Evolutionary conservation across 2,329 filamentous ascomycete genomes (phyloP).

Genomic region (Leptoxyphium fumago): DNA sequence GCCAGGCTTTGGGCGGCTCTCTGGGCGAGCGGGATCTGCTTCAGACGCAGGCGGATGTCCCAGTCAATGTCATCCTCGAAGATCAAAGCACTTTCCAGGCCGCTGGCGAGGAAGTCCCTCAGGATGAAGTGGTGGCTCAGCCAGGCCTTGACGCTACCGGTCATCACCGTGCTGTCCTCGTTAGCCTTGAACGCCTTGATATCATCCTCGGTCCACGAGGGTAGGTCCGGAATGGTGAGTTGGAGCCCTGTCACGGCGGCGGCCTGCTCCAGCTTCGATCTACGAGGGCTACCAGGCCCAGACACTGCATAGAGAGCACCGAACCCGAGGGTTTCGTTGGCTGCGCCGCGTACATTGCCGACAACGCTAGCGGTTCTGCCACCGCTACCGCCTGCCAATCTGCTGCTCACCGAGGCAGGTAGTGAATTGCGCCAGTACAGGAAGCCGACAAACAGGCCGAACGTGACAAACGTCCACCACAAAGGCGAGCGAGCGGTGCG

Average conservation of each 20-base stretch:
- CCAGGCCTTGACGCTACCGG: conserved; percentile 25
- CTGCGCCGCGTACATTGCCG: neutral
- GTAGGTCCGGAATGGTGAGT: conserved; percentile 22
- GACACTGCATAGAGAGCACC: conserved; percentile 25
- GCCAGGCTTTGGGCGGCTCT: conserved; percentile 14
- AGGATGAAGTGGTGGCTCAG: conserved; percentile 21
- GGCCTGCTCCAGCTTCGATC: conserved; percentile 20
- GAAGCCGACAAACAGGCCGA: neutral
- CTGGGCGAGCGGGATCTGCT: conserved; percentile 21
- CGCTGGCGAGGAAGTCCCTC: conserved; percentile 25
- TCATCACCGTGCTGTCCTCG: conserved; percentile 17
- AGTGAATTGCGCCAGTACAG: neutral
- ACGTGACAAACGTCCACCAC: neutral
- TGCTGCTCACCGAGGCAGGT: neutral
- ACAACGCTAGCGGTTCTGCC: neutral
- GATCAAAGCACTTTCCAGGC: conserved; percentile 27
- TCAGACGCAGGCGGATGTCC: conserved; percentile 27
- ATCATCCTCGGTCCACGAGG: conserved; percentile 21
- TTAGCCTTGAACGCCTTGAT: conserved; percentile 11
- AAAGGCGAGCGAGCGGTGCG: neutral
- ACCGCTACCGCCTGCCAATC: neutral
- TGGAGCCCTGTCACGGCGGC: conserved; percentile 24
- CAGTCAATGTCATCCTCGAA: conserved; percentile 32
- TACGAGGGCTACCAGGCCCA: conserved; percentile 18
- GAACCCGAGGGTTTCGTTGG: conserved; percentile 18